Percentiles rank a stretch among this genome's conserved stretches.
Conservation (phyloP, 345 rosid genomes). For the Arabidopsis suecica region DNA sequence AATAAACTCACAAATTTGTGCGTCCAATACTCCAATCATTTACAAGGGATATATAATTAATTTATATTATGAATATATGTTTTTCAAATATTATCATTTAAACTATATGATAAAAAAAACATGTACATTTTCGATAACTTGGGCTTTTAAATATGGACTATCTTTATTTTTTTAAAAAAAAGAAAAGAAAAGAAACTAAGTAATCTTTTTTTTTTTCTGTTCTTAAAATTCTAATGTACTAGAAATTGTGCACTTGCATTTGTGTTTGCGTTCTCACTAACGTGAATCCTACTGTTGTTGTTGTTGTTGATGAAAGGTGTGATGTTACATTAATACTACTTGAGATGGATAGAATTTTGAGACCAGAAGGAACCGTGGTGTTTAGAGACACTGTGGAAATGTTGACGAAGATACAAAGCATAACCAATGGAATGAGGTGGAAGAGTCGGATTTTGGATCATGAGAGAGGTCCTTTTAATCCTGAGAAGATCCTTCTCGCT, state of each 20-base stretch:
- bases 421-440: conserved; percentile 94
- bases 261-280: not conserved
- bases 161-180: not conserved
- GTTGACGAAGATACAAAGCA: conserved; percentile 73
- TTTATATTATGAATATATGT: not conserved
- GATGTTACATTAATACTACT: conserved; percentile 76
- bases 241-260: not conserved
- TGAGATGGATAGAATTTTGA: conserved; percentile 95
- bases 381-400: conserved; percentile 87
- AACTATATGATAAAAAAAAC: not conserved
- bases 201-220: not conserved
- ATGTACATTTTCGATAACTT: not conserved
- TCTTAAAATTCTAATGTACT: not conserved
- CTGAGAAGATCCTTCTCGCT: conserved; percentile 90
- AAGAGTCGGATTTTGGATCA: conserved; percentile 85
- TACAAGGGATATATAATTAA: not conserved
- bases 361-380: conserved; percentile 95
- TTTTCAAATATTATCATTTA: not conserved
- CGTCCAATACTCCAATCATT: not conserved
- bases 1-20: not conserved
- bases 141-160: not conserved
- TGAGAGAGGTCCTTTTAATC: conserved; percentile 95
- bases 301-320: conserved; percentile 60
- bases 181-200: not conserved
- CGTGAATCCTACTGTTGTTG: conserved; percentile 2